phyloP scores from a whole-genome alignment of 768 basidiomycete species.

The Lactarius deliciosus region DNA sequence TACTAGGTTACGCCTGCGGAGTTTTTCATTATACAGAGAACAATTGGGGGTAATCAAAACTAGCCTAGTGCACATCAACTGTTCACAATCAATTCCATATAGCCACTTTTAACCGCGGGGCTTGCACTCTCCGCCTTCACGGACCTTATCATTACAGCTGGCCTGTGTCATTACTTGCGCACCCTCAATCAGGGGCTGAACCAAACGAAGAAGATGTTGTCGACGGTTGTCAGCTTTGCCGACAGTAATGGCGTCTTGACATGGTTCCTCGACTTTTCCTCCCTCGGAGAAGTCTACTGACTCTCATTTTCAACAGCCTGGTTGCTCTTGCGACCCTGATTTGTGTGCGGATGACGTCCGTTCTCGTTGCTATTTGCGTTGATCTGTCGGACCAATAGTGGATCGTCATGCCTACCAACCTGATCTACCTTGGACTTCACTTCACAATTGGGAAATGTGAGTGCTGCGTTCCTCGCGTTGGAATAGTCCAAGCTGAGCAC shows the following conservation, averaged over 20 bases:
- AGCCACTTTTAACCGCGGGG: constrained; percentile 16
- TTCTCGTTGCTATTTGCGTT: neutral
- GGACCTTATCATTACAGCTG: constrained; percentile 15
- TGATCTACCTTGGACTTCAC: constrained; percentile 23
- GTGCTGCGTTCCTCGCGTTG: neutral
- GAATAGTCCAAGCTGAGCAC: neutral
- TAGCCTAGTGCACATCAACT: neutral
- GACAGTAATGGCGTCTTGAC: constrained; percentile 25
- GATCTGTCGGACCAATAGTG: constrained; percentile 14
- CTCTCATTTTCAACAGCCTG: constrained; percentile 1
- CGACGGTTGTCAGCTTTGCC: constrained; percentile 18
- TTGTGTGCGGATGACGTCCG: constrained; percentile 2
- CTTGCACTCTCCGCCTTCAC: constrained; percentile 21
- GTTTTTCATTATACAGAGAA: neutral
- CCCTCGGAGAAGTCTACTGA: neutral
- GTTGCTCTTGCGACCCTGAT: constrained; percentile 16
- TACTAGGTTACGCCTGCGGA: constrained; percentile 6
- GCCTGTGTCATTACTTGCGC: constrained; percentile 26
- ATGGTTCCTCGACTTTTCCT: constrained; percentile 9
- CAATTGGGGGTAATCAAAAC: constrained; percentile 9
- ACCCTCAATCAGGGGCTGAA: constrained; percentile 16
- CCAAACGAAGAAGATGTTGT: constrained; percentile 20
- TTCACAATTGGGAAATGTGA: constrained; percentile 26
- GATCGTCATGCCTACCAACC: constrained; percentile 11
- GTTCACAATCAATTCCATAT: neutral